phyloP scores from a whole-genome alignment of 2,329 filamentous ascomycete species.

The Epichloe sylvatica region DNA sequence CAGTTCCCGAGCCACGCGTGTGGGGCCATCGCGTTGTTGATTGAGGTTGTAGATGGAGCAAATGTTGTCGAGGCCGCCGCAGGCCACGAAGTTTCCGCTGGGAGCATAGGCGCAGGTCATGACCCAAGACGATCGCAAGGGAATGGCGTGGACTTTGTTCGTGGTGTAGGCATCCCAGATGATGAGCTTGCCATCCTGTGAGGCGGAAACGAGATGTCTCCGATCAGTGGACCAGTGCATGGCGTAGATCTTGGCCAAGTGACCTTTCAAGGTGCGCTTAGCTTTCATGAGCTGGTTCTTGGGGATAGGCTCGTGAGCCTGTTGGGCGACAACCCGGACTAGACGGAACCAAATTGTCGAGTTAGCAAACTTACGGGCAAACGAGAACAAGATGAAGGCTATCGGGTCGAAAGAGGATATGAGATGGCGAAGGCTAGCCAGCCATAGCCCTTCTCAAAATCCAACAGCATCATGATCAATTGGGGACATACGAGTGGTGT shows the following conservation, averaged over 20 bases:
- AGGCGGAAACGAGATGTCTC: conserved; percentile 91
- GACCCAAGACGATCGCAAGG: conserved; percentile 94
- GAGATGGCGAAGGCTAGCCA: background rate
- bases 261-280: conserved; percentile 90
- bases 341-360: conserved; percentile 8
- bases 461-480: conserved; percentile 4
- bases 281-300: conserved; percentile 92
- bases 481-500: conserved; percentile 75
- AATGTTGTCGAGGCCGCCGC: conserved; percentile 97
- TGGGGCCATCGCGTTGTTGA: conserved; percentile 85
- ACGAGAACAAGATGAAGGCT: background rate
- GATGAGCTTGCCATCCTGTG: conserved; percentile 97
- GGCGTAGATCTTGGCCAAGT: conserved; percentile 97
- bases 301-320: conserved; percentile 82
- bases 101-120: conserved; percentile 99
- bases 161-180: conserved; percentile 99
- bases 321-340: conserved; percentile 88
- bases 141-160: conserved; percentile 98
- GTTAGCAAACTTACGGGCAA: conserved; percentile 12
- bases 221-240: conserved; percentile 99
- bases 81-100: conserved; percentile 95
- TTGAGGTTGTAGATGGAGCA: conserved; percentile 99
- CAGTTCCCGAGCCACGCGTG: conserved; percentile 84
- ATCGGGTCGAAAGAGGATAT: background rate
- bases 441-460: background rate